Evolutionary conservation across 2,329 filamentous ascomycete species (phyloP).

Genomic region (Beauveria scarabaeidicola): DNA sequence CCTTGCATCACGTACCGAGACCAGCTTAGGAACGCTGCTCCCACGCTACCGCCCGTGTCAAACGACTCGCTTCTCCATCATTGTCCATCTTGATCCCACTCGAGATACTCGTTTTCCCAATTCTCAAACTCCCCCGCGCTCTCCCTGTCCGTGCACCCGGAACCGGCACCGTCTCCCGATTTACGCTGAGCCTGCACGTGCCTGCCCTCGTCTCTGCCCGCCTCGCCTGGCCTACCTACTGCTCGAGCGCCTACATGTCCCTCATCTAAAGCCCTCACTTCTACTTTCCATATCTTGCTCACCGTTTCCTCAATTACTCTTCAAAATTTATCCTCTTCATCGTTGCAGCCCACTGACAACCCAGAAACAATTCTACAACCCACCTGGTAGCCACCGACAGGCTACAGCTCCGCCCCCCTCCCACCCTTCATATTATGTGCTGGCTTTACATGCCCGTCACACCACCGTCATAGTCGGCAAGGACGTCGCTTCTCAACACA

Average conservation of each 20-base stretch:
- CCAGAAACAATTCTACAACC: neutral
- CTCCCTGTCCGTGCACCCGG: neutral
- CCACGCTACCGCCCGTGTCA: neutral
- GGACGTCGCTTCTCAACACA: neutral
- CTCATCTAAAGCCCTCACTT: slow-evolving; percentile 7
- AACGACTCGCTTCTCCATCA: neutral
- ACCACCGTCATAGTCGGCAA: neutral
- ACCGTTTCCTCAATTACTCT: neutral
- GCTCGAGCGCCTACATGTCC: neutral
- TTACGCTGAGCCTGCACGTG: slow-evolving; percentile 3
- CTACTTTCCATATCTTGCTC: neutral
- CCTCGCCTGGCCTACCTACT: neutral
- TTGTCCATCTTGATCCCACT: neutral
- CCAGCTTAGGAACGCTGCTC: neutral
- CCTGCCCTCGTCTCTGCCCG: slow-evolving; percentile 1
- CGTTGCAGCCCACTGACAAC: neutral
- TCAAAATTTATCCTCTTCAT: neutral
- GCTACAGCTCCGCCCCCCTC: neutral
- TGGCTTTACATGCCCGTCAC: neutral
- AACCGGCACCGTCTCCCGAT: neutral
- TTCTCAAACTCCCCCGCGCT: neutral
- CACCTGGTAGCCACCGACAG: neutral
- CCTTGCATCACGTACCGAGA: slow-evolving; percentile 1
- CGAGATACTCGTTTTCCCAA: neutral
- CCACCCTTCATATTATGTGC: neutral